These are phyloP conservation scores for Stramenopiles sp. DNA, from an alignment of 352 stramenopile genomes.

Conservation along the genomic window DNA sequence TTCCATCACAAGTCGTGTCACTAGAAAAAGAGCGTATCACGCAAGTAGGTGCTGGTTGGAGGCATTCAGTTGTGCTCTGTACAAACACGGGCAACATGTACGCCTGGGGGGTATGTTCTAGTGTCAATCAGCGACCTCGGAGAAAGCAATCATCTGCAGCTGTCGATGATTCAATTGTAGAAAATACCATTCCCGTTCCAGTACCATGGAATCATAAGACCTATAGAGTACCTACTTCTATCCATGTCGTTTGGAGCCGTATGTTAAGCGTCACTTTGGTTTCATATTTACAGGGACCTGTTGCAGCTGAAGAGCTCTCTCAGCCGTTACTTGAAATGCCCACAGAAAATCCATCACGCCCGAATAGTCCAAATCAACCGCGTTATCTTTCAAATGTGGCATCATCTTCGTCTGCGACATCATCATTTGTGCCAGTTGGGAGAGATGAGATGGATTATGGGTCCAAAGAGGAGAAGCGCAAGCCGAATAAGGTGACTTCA, in stretches of 20 bases:
- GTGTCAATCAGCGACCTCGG: background rate
- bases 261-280: constrained; percentile 1
- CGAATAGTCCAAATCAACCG: background rate
- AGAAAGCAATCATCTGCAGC: background rate
- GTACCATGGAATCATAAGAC: constrained; percentile 1
- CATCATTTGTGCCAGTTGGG: too few species aligned
- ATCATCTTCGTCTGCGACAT: too few species aligned
- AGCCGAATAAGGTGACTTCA: background rate
- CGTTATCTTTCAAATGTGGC: background rate
- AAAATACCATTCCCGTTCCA: background rate
- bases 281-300: background rate
- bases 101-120: background rate
- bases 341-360: too few species aligned
- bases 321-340: background rate
- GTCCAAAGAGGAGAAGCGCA: background rate
- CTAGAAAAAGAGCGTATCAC: background rate
- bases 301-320: background rate
- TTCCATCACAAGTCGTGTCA: constrained; percentile 10
- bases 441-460: too few species aligned
- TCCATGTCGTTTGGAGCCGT: background rate
- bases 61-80: background rate
- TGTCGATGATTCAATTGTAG: background rate
- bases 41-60: constrained; percentile 4
- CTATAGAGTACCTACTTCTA: background rate
- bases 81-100: background rate